phyloP scores from a whole-genome alignment of 129 eudicot species.

The Chrysanthemum seticuspe region DNA sequence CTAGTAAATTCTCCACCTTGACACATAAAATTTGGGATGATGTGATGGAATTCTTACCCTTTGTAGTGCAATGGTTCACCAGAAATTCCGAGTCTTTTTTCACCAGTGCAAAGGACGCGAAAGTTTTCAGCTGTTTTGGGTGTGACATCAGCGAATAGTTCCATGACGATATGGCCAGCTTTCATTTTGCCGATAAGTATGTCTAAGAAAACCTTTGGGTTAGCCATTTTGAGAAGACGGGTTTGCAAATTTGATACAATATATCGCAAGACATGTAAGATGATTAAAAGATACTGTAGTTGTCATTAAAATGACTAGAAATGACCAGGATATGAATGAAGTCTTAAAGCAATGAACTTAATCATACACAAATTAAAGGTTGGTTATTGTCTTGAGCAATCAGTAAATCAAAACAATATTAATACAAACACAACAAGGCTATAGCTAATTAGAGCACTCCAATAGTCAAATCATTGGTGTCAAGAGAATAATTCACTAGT shows the following conservation, averaged over 20 bases:
- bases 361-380: no score
- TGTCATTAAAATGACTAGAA: no score
- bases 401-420: no score
- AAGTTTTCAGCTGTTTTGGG: conserved; percentile 94
- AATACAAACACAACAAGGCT: no score
- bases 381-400: no score
- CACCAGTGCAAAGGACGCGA: conserved; percentile 97
- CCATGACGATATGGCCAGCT: conserved; percentile 80
- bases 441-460: no score
- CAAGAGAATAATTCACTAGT: no score
- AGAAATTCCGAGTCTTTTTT: conserved; percentile 70
- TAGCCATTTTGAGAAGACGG: conserved; percentile 40
- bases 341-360: no score
- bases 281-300: no score
- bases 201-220: conserved; percentile 95
- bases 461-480: no score
- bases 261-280: no score
- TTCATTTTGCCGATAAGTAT: conserved; percentile 63
- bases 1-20: conserved; percentile 96
- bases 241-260: conserved; percentile 7
- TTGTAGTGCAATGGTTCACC: conserved; percentile 89
- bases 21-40: conserved; percentile 85
- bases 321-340: no score
- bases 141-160: conserved; percentile 63
- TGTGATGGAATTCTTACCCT: conserved; percentile 67